Evolutionary conservation across 768 basidiomycete species (phyloP), one percentile per base, ranked within the genome.

Genomic region (Sporobolomyces roseus): DNA sequence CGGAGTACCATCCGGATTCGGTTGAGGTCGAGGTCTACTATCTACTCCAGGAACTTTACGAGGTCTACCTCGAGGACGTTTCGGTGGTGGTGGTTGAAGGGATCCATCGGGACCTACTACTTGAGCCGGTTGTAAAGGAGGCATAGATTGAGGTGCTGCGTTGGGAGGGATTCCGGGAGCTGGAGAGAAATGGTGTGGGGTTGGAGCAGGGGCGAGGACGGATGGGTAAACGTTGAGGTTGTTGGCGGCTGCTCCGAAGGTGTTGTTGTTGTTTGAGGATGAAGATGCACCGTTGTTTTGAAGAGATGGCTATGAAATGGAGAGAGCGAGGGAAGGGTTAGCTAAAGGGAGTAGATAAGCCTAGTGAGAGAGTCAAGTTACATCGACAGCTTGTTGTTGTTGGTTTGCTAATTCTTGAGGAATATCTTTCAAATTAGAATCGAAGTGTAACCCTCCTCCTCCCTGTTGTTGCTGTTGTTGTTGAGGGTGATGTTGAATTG

Each of bases 1-100:
- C 3, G 65, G 19, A 14, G 35, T 19, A 19, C 56, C 58, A 4
- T 48, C 54, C 16, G 52, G 52, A 19, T 33, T 19, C 29, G 58
- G n/a, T 2, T 29, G 35, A 25, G 51, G 38, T 41, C 38, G 16
- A 30, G 61, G 61, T 2, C 49, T 9, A 5, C 59, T 27, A 27
- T 72, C 71, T 16, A 60, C 60, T 10, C 71, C 71, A 2, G 71
- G 71, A 33, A 72, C 38, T 54, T 72, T 72, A 29, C 71, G 59
- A 7, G 71, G 71, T 2, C 71, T 58, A 4, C 71, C 71, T 5
- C 71, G 52, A 9, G 71, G 71, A 4, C 71, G 66, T 50, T 72
- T 72, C 19, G 41, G 51, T 2, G 71, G 71, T 1, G 36, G 25
- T 19, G 46, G 58, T 4, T 2, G 3, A 4, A 60, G 2, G 6